Conservation (phyloP, 352 stramenopile genomes). For the Plasmopara halstedii region DNA sequence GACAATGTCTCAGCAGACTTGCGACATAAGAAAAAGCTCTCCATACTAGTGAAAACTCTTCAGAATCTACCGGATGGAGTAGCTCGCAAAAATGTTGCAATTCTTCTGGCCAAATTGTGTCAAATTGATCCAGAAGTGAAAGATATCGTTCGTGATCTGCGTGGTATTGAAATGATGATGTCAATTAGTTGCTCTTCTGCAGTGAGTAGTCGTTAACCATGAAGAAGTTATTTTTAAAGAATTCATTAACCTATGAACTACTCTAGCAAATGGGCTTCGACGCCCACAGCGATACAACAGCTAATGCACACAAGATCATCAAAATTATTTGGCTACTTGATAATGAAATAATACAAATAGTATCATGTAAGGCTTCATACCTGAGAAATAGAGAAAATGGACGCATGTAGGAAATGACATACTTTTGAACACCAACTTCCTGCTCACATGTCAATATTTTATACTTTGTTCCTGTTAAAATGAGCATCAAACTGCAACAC, state of each 20-base stretch:
- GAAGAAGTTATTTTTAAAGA: no score
- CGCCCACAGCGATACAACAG: constrained; percentile 59
- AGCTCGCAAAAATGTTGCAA: constrained; percentile 69
- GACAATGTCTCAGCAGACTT: constrained; percentile 10
- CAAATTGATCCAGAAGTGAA: constrained; percentile 42
- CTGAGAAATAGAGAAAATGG: constrained; percentile 77
- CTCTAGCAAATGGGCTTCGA: constrained; percentile 61
- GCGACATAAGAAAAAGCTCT: constrained; percentile 9
- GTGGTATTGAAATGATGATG: constrained; percentile 79
- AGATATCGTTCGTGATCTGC: constrained; percentile 39
- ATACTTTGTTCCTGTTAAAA: no score
- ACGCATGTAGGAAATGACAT: constrained; percentile 66
- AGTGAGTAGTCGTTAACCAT: constrained; percentile 27
- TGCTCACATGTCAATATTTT: constrained; percentile 5
- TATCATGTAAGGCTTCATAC: constrained; percentile 16
- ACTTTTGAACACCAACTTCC: constrained; percentile 63
- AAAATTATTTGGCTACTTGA: not conserved
- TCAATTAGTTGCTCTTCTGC: constrained; percentile 25
- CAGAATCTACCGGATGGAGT: constrained; percentile 38
- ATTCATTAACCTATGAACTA: constrained; percentile 1
- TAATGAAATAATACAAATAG: not conserved
- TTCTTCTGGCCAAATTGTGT: constrained; percentile 67
- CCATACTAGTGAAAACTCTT: constrained; percentile 35
- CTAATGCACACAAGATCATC: constrained; percentile 16
- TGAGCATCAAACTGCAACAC: no score